Conservation (phyloP, 2,329 filamentous ascomycete species). For the Aspergillus pseudonomiae region DNA sequence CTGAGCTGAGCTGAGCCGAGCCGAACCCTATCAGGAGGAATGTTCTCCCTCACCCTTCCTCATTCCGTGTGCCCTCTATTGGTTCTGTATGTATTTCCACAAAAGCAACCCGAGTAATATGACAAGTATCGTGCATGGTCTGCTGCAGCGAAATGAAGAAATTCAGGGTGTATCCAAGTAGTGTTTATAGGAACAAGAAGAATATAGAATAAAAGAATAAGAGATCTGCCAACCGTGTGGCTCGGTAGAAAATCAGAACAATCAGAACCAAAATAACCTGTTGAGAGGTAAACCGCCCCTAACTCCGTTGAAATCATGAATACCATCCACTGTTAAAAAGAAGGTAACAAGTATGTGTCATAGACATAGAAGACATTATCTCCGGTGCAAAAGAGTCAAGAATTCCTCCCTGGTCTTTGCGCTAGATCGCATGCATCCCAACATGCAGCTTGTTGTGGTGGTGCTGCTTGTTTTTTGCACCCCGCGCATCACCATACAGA, state of each 20-base stretch:
- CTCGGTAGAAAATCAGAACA: conserved; percentile 19
- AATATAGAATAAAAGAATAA: conserved; percentile 16
- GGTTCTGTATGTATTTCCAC: background rate
- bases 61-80: background rate
- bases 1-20: background rate
- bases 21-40: background rate
- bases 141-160: background rate
- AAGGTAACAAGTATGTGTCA: conserved; percentile 21
- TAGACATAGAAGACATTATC: conserved; percentile 32
- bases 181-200: background rate
- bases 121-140: background rate
- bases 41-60: background rate
- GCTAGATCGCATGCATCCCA: conserved; percentile 91
- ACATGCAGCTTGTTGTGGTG: conserved; percentile 94
- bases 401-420: conserved; percentile 97
- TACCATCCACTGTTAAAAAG: conserved; percentile 29
- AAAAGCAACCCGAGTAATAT: background rate
- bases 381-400: conserved; percentile 72
- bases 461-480: conserved; percentile 86
- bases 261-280: conserved; percentile 37
- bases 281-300: conserved; percentile 43
- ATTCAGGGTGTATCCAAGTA: conserved; percentile 1
- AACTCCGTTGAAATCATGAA: conserved; percentile 38
- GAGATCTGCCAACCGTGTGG: conserved; percentile 2
- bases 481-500: conserved; percentile 99